Evolutionary conservation across 2,329 filamentous ascomycete genomes (phyloP).

Genomic region (Pseudophaeomoniella oleicola): DNA sequence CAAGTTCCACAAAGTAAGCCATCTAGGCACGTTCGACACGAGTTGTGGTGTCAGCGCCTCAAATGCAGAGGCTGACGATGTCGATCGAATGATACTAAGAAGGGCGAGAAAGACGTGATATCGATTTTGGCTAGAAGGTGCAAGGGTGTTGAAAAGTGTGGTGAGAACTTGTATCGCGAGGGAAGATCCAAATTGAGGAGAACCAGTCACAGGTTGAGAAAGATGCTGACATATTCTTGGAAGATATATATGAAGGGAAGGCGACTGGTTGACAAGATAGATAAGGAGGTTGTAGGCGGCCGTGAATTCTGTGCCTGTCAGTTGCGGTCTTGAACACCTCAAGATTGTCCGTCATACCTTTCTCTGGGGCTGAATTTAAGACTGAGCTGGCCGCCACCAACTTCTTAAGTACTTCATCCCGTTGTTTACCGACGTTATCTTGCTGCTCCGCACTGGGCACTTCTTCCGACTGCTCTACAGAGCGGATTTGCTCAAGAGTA

Average conservation of each 20-base stretch:
- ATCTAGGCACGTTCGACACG: slow-evolving; percentile 58
- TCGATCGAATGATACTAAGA: slow-evolving; percentile 62
- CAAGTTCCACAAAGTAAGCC: slow-evolving; percentile 72
- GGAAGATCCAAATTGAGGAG: slow-evolving; percentile 68
- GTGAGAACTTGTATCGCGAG: slow-evolving; percentile 82
- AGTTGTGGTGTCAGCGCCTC: slow-evolving; percentile 74
- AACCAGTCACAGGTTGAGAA: slow-evolving; percentile 70
- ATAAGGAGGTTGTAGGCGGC: slow-evolving; percentile 94
- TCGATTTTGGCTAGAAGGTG: slow-evolving; percentile 59
- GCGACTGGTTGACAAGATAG: slow-evolving; percentile 77
- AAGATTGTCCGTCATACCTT: slow-evolving; percentile 34
- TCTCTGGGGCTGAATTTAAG: slow-evolving; percentile 79
- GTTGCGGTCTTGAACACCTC: slow-evolving; percentile 7
- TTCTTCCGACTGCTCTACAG: slow-evolving; percentile 40
- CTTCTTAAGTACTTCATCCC: slow-evolving; percentile 77
- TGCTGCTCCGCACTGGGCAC: slow-evolving; percentile 9
- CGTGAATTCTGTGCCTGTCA: slow-evolving; percentile 56
- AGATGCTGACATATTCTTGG: slow-evolving; percentile 82
- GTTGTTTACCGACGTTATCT: slow-evolving; percentile 35
- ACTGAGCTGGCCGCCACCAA: slow-evolving; percentile 64
- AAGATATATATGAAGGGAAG: slow-evolving; percentile 73
- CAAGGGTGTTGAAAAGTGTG: slow-evolving; percentile 91
- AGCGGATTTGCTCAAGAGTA: slow-evolving; percentile 43
- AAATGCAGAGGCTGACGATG: slow-evolving; percentile 58
- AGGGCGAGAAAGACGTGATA: slow-evolving; percentile 87